Evolutionary conservation across 768 basidiomycete genomes (phyloP), one percentile per base, ranked within the genome.

Genomic region (Melanogaster broomeanus): DNA sequence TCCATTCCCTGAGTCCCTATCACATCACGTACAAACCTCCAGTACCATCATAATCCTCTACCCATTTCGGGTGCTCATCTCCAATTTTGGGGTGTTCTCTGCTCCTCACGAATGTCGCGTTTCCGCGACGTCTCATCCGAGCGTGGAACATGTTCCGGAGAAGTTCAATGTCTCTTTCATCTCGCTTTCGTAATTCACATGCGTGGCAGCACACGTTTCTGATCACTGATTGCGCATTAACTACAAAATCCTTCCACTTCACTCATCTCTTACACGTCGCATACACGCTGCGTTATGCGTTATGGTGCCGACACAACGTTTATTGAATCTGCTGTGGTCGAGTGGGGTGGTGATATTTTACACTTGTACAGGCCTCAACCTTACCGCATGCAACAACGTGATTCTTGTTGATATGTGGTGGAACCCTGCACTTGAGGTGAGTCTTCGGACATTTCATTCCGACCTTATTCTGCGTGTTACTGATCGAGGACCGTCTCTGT

Each of bases 401-500:
- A 88, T 98, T 58, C 78, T 98, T 3, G 81, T 93, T 49, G 96
- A 97, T 66, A 72, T 94, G 53, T 98, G 95, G 94, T 98, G 95
- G 93, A 89, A 93, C 66, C 90, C 91, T 10, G 91, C 89, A 0
- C 76, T 91, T 4, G 90, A 91, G 71, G 87, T 88, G 57, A 55
- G 79, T 64, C 60, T 50, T 42, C 30, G 12, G 39, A n/a, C n/a
- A n/a, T n/a, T 19, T 13, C 18, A 45, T 31, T 25, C 5, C 39
- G 13, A 18, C 22, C 40, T 42, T 15, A 33, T 37, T 16, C n/a
- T 39, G 38, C 15, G 47, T 42, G 43, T 16, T 21, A 38, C 42
- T 67, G 46, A 65, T 42, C 22, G 21, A 22, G 22, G 16, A 6
- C 27, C n/a, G n/a, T 42, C 49, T 24, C 35, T 51, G 35, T 31